Percentiles rank a stretch among this genome's conserved stretches.
These are phyloP conservation scores for Atkinsonella texensis DNA, from an alignment of 2,329 filamentous ascomycete genomes.

Conservation along the genomic window DNA sequence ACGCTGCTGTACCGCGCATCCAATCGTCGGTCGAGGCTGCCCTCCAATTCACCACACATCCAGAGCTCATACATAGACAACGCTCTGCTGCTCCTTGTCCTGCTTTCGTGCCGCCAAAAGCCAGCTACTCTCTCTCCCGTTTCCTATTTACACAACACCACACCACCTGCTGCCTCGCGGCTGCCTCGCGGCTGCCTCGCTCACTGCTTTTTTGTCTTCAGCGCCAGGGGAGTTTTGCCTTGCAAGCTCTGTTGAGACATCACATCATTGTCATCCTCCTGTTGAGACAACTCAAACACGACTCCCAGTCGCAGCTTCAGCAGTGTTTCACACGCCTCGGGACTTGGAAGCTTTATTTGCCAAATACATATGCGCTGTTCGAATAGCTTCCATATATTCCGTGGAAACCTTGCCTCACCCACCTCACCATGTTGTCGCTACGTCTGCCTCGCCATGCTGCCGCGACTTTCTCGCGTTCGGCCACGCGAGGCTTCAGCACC, in stretches of 20 bases:
- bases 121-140: neutral
- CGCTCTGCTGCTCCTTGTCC: conserved; percentile 1
- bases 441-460: conserved; percentile 29
- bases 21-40: conserved; percentile 19
- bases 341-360: neutral
- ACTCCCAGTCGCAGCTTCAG: neutral
- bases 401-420: neutral
- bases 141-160: neutral
- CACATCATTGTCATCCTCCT: neutral
- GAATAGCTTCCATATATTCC: conserved; percentile 6
- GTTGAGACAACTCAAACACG: neutral
- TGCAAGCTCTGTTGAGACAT: neutral
- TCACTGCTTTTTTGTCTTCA: neutral
- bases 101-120: neutral
- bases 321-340: neutral
- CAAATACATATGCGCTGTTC: neutral
- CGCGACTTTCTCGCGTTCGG: conserved; percentile 31
- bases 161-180: neutral
- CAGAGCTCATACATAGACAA: neutral
- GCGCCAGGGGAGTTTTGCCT: neutral
- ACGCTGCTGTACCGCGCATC: conserved; percentile 10
- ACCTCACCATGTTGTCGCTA: conserved; percentile 6
- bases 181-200: neutral
- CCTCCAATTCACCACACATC: conserved; percentile 14
- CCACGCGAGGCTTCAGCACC: conserved; percentile 45